Conservation (phyloP, 2,329 filamentous ascomycete species). For the Pyrenochaeta sp. region DNA sequence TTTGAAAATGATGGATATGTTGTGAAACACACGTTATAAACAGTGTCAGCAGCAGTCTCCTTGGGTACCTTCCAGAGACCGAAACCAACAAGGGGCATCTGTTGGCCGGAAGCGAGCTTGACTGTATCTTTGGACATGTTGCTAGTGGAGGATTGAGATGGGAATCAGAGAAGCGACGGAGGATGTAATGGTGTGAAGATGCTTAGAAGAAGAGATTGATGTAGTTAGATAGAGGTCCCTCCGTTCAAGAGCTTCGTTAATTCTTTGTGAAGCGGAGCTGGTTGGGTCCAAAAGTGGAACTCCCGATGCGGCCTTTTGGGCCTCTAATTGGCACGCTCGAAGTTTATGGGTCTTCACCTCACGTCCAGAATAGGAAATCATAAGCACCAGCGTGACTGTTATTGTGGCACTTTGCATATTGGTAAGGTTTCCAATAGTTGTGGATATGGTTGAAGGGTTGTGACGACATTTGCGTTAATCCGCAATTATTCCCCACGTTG, state of each 20-base stretch:
- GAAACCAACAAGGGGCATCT: slow-evolving; percentile 80
- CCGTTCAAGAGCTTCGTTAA: background rate
- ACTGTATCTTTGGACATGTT: slow-evolving; percentile 54
- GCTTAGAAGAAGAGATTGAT: background rate
- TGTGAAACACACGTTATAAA: slow-evolving; percentile 67
- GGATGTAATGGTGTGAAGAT: background rate
- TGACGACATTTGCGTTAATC: background rate
- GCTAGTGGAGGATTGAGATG: background rate
- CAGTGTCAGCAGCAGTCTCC: slow-evolving; percentile 74
- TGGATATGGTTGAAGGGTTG: background rate
- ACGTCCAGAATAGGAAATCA: background rate
- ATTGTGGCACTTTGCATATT: background rate
- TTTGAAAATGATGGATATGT: background rate
- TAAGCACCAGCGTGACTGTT: background rate
- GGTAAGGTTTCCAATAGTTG: background rate
- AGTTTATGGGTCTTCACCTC: background rate
- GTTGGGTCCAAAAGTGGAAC: background rate
- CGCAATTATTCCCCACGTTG: too few relatives aligned
- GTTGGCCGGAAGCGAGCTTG: slow-evolving; percentile 70
- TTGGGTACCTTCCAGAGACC: slow-evolving; percentile 87
- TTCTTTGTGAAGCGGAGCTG: background rate
- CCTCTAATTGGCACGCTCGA: background rate
- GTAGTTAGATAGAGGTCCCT: background rate
- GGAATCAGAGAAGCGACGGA: background rate
- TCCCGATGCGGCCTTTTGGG: background rate